Base-by-base conservation (phyloP, 2,329 filamentous ascomycete species). In the Penicillium janthinellum region DNA sequence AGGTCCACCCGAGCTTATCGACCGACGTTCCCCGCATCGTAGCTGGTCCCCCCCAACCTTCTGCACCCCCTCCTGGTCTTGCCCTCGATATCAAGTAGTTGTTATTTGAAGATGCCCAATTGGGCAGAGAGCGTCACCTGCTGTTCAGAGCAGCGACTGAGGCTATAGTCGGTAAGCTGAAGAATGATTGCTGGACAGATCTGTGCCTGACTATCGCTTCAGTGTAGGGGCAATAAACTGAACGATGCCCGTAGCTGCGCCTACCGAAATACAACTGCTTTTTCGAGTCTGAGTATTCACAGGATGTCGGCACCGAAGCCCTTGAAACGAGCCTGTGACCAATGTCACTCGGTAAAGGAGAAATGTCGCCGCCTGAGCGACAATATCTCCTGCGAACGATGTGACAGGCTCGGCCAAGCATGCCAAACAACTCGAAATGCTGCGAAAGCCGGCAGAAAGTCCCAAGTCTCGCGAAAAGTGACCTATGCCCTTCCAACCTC, bases 301-400 rank as follows among this genome's bases (percentile, higher is more conserved):
- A 31, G 31, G 22, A 62, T 60, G 57, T 20, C 52, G 2, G 6
- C 17, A 25, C 25, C 25, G n/a, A 25, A 28, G 38, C 28, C 12
- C 22, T n/a, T 37, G 2, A 65, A 60, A 56, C 35, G 59, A 56
- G 64, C 63, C 7, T 66, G 63, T 41, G 61, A 64, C 25, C 57
- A 63, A 50, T 66, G 63, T 15, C 58, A 65, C 34, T 51, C 38
- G 1, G 10, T 65, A 2, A 65, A 66, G 42, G 62, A 66, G 39
- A 66, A 64, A 42, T 65, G 63, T 15, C 61, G 61, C 42, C 57
- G 60, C 8, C 10, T n/a, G 2, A 47, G 17, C 20, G 2, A 17
- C 7, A 38, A 44, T 4, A 14, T 12, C 3, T 17, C 63, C 11
- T 65, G 64, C 8, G 63, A 66, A 48, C 54, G 63, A 51, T 65